Evolutionary conservation across 1,139 yeast genomes (phyloP).

Genomic region (Pichia sp.): DNA sequence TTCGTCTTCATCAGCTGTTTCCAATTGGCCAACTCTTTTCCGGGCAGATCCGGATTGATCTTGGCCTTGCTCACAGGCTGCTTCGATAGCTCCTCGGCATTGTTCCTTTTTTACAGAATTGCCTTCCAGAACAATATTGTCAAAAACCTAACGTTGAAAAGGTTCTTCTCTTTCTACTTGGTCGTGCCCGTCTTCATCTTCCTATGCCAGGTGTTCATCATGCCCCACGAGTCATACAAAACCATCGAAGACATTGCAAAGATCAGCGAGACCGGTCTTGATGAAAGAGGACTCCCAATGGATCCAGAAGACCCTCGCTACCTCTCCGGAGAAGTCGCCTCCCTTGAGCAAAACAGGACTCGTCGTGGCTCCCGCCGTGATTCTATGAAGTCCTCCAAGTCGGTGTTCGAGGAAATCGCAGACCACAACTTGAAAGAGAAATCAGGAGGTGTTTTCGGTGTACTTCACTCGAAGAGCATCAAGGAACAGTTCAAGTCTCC

Average conservation of each 20-base stretch:
- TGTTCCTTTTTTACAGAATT: conserved; percentile 63
- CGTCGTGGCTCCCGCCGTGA: conserved; percentile 27
- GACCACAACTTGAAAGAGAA: conserved; percentile 51
- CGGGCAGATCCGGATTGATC: conserved; percentile 63
- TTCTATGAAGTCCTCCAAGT: conserved; percentile 37
- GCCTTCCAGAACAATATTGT: conserved; percentile 45
- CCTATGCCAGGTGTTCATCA: conserved; percentile 63
- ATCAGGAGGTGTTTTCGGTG: conserved; percentile 80
- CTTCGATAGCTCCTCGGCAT: conserved; percentile 72
- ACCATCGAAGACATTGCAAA: conserved; percentile 65
- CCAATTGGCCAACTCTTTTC: conserved; percentile 72
- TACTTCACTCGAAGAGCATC: conserved; percentile 65
- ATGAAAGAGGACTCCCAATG: conserved; percentile 54
- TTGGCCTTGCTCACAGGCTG: conserved; percentile 73
- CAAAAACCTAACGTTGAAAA: conserved; percentile 36
- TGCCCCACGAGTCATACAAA: conserved; percentile 77
- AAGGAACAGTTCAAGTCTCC: conserved; percentile 61
- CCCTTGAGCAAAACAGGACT: conserved; percentile 7
- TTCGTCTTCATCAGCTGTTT: conserved; percentile 76
- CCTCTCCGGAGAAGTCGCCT: conserved; percentile 33
- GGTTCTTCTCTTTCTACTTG: conserved; percentile 63
- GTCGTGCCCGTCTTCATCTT: conserved; percentile 71
- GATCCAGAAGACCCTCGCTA: conserved; percentile 37
- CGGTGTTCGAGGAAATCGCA: conserved; percentile 61
- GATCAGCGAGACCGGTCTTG: conserved; percentile 64